phyloP scores from a whole-genome alignment of 2,329 filamentous ascomycete species.

The Epichloe typhina region DNA sequence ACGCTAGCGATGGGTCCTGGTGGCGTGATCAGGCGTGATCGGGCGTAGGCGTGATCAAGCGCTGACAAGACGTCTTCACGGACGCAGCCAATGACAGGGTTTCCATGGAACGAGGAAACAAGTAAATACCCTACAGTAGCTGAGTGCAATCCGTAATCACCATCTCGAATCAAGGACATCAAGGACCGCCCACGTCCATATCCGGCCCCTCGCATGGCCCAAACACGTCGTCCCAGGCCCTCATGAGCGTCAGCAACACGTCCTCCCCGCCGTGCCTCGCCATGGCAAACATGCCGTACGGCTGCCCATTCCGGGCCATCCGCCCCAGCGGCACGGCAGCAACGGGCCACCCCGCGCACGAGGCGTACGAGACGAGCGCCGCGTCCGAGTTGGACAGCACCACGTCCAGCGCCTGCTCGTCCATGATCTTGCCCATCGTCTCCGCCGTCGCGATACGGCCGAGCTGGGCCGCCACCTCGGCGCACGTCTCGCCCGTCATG shows the following conservation, averaged over 20 bases:
- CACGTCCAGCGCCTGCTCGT: background rate
- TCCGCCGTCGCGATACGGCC: background rate
- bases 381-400: slow-evolving; percentile 1
- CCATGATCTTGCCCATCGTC: background rate
- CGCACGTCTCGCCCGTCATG: background rate
- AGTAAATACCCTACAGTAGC: too few relatives aligned
- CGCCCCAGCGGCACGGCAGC: background rate
- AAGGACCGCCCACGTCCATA: too few relatives aligned
- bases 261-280: background rate
- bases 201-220: background rate
- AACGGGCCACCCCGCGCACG: background rate
- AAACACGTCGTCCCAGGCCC: background rate
- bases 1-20: slow-evolving; percentile 3
- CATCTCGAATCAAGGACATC: too few relatives aligned
- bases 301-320: background rate
- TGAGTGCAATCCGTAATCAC: too few relatives aligned
- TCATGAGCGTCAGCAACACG: slow-evolving; percentile 1
- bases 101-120: too few relatives aligned
- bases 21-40: slow-evolving; percentile 6
- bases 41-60: background rate
- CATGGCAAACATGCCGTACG: slow-evolving; percentile 2
- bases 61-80: too few relatives aligned
- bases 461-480: background rate
- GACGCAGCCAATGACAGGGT: too few relatives aligned
- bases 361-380: background rate